Evolutionary conservation across 164 flowering plant species (phyloP).

Genomic region (Liquidambar formosana): DNA sequence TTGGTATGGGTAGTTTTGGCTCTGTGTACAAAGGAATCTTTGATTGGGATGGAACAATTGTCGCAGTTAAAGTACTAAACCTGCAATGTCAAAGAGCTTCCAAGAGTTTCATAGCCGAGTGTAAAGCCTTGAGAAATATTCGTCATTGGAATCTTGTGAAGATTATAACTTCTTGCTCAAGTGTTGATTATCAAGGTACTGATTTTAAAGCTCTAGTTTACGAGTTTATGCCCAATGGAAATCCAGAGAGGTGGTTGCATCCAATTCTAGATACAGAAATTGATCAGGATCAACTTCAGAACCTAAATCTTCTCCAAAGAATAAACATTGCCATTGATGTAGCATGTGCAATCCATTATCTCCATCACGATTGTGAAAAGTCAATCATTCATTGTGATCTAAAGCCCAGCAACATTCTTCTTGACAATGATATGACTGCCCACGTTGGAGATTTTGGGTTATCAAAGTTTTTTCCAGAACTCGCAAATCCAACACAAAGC

Average conservation of each 20-base stretch:
- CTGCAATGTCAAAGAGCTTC: constrained; percentile 21
- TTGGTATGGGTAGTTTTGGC: constrained; percentile 23
- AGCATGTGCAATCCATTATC: neutral
- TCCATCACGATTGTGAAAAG: neutral
- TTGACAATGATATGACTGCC: no score
- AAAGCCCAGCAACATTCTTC: no score
- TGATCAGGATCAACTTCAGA: neutral
- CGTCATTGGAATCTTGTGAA: constrained; percentile 27
- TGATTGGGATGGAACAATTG: neutral
- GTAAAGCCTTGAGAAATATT: constrained; percentile 20
- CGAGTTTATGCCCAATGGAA: constrained; percentile 10
- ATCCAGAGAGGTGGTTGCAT: constrained; percentile 2
- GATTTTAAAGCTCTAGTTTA: constrained; percentile 4
- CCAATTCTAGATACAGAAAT: neutral
- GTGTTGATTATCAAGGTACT: neutral
- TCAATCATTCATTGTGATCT: no score
- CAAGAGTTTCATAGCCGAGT: constrained; percentile 32
- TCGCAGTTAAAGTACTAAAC: constrained; percentile 32
- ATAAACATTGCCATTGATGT: constrained; percentile 2
- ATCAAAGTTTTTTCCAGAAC: constrained; percentile 6
- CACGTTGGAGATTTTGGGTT: no score
- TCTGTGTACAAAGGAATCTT: constrained; percentile 29
- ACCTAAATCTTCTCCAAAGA: neutral
- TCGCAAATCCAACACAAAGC: neutral
- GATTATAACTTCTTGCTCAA: neutral